Evolutionary conservation across 495 filamentous ascomycete species (phyloP), one percentile per base, ranked within the genome.

Genomic region (Neurospora discreta): DNA sequence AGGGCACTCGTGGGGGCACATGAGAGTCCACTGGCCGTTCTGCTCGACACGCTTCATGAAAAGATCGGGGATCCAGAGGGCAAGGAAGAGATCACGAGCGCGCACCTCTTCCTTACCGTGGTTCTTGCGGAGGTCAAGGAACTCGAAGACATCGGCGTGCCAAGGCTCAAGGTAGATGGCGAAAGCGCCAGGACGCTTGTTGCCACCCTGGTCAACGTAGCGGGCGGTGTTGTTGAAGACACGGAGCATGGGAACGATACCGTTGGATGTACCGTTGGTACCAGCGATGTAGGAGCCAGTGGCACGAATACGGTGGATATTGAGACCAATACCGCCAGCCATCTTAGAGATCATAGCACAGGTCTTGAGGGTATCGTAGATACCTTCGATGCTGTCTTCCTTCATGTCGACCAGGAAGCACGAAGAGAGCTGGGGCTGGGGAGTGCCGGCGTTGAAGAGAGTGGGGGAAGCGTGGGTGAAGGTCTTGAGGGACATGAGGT

Each of bases 281-380:
- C 95, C 95, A 73, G 89, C 91, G 82, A 99, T 99, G 84, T 99
- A 98, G 11, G 95, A 97, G 44, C 94, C 94, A 68, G 96, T 98
- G 58, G 95, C 92, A 79, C 95, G 93, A 74, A 99, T 99, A 73
- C 93, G 89, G 84, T 99, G 95, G 52, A 95, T 89, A 78, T 98
- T 97, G 60, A 99, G 84, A 73, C 95, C 95, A 78, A 99, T 98
- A 79, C 95, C 95, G 80, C 95, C 95, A 73, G 95, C 95, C 82
- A 91, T 97, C 90, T 99, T 99, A 74, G 95, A 98, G 79, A 99
- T 99, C 93, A 98, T 93, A 65, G 95, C 95, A 84, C 95, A 99
- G 11, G 93, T 98, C 89, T 99, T 99, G 75, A 99, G 85, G 23
- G 96, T 99, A 76, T 99, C 95, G 78, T 99, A 99, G 80, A 99